Conservation (phyloP, 1,139 yeast genomes). For the Citeromyces siamensis region DNA sequence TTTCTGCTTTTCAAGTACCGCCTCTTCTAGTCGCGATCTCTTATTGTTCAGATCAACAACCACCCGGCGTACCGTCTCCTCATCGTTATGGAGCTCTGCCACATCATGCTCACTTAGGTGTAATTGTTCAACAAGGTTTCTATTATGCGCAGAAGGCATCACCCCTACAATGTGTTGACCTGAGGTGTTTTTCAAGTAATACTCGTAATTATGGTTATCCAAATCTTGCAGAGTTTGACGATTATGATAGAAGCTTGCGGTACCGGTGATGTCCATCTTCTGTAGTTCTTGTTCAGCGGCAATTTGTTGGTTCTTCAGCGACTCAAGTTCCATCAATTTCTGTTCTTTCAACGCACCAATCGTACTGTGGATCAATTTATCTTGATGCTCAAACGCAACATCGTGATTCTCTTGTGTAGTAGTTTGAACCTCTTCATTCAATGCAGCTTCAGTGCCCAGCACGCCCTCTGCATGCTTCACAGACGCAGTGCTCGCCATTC, state of each 20-base stretch:
- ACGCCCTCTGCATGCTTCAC: conserved; percentile 1
- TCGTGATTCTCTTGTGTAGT: background rate
- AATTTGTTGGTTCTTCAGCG: background rate
- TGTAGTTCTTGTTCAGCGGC: background rate
- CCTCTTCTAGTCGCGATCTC: background rate
- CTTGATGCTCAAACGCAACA: background rate
- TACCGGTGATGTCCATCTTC: background rate
- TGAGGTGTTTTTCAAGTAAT: background rate
- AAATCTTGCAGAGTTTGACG: background rate
- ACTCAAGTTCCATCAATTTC: background rate
- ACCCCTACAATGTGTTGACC: background rate
- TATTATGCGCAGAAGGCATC: background rate
- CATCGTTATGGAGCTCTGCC: background rate
- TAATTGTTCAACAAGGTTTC: background rate
- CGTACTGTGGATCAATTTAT: background rate
- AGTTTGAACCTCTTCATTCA: background rate
- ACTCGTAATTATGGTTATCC: background rate
- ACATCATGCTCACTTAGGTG: background rate
- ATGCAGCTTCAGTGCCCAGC: background rate
- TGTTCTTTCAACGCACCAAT: background rate
- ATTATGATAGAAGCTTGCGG: background rate
- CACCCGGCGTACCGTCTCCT: background rate
- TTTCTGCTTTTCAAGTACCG: background rate
- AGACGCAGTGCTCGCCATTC: background rate
- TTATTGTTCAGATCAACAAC: background rate